phyloP scores from a whole-genome alignment of 2,329 filamentous ascomycete genomes.

The Tolypocladium amazonense region DNA sequence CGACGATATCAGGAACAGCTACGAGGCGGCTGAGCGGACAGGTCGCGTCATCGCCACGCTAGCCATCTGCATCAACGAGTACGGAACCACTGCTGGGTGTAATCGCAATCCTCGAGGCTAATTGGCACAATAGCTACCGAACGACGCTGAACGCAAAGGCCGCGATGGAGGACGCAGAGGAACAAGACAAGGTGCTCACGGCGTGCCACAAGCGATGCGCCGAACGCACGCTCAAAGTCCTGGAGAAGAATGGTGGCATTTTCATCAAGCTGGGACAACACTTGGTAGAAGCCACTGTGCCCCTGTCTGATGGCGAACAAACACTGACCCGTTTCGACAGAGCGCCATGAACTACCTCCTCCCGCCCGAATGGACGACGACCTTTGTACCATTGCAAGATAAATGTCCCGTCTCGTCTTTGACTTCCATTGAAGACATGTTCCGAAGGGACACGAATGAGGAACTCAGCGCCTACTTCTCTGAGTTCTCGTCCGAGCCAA shows the following conservation, averaged over 20 bases:
- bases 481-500: conserved; percentile 68
- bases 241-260: conserved; percentile 95
- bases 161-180: conserved; percentile 47
- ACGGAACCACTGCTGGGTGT: conserved; percentile 10
- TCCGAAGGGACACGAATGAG: conserved; percentile 68
- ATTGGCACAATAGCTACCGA: conserved; percentile 56
- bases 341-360: conserved; percentile 94
- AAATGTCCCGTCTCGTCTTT: conserved; percentile 87
- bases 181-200: conserved; percentile 58
- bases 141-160: conserved; percentile 65
- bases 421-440: conserved; percentile 80
- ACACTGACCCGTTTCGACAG: conserved; percentile 26
- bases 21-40: conserved; percentile 64
- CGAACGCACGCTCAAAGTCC: conserved; percentile 69
- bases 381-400: conserved; percentile 93
- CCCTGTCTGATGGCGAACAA: neutral
- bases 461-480: conserved; percentile 76
- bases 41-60: conserved; percentile 68
- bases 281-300: conserved; percentile 38
- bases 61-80: conserved; percentile 84
- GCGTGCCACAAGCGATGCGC: conserved; percentile 91
- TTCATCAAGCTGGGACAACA: conserved; percentile 98
- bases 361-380: conserved; percentile 84
- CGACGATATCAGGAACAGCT: conserved; percentile 66
- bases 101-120: neutral